Base-by-base conservation (phyloP, 306 rosid species). In the Dryas alaskensis region DNA sequence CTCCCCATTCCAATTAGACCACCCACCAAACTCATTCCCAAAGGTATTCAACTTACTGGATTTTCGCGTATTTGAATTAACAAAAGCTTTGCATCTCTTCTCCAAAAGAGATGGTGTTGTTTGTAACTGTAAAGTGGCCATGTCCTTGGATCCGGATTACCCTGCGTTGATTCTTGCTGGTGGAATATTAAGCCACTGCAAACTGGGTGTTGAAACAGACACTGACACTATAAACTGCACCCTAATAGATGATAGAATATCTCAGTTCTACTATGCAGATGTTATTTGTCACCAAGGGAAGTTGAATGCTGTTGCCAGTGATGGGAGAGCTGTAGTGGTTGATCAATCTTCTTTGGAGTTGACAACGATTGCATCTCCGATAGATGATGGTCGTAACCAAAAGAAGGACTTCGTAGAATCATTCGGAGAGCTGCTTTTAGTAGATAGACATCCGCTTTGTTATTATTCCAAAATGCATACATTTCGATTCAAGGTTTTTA, bases 341-440 rank as follows among this genome's bases (percentile, higher is more conserved):
- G 22, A 61, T 61, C 22, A 22, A 22, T 61, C 47, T 61, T 8
- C 0, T 37, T 5, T 16, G 6, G 4, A 16, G 4, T 8, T 16
- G 67, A 42, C 19, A 62, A 8, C 9, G 11, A 12, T 62, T 16
- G 49, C 25, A n/a, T 42, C 13, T 6, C 2, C 1, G 6, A 2
- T 6, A 0, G n/a, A 17, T 6, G 3, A 3, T 14, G 49, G n/a
- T 2, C 8, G 50, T 47, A 50, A 10, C 4, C 54, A 40, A 48
- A 62, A 42, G 67, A 62, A 16, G 27, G 0, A 42, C n/a, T 54
- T 54, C 25, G 59, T 88, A 8, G 96, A 90, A 45, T 86, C 87
- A 3, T 75, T 81, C 65, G 44, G 65, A 12, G 65, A 60, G 2
- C 65, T 60, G 44, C 44, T 60, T 11, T 31, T 60, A 60, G 65